Evolutionary conservation across 352 stramenopile species (phyloP).

Genomic region (Pythium rishiriense): DNA sequence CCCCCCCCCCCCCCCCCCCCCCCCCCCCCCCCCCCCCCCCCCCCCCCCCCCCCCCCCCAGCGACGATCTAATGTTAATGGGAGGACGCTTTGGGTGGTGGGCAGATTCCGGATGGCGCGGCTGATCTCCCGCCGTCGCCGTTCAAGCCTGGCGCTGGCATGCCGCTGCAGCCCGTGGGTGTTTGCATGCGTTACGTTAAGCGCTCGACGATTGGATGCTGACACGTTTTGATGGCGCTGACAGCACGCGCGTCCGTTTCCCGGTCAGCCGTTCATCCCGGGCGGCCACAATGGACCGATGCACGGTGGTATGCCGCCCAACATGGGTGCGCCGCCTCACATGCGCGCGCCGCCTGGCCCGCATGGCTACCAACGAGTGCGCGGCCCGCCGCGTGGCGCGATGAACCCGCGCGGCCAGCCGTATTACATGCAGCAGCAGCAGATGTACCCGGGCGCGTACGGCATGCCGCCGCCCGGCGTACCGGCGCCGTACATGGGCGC

Average conservation of each 20-base stretch:
- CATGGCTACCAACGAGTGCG: slow-evolving; percentile 28
- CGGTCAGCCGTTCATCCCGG: slow-evolving; percentile 26
- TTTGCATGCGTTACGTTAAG: not conserved
- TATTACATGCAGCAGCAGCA: slow-evolving; percentile 27
- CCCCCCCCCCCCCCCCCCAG: too few species aligned
- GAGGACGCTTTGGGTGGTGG: too few species aligned
- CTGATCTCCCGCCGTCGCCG: slow-evolving; percentile 24
- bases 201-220: not conserved
- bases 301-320: slow-evolving; percentile 19
- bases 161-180: slow-evolving; percentile 27
- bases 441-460: slow-evolving; percentile 26
- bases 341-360: slow-evolving; percentile 21
- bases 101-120: slow-evolving; percentile 20
- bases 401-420: slow-evolving; percentile 29
- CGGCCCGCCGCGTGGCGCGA: slow-evolving; percentile 18
- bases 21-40: too few species aligned
- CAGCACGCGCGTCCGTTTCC: slow-evolving; percentile 31
- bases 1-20: too few species aligned
- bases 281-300: slow-evolving; percentile 20
- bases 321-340: slow-evolving; percentile 21
- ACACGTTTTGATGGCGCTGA: not conserved
- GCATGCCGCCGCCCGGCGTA: slow-evolving; percentile 17
- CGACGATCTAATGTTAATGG: too few species aligned
- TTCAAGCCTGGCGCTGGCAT: slow-evolving; percentile 25
- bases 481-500: slow-evolving; percentile 27